Conservation (phyloP, 495 filamentous ascomycete species). For the Neurospora sp. region DNA sequence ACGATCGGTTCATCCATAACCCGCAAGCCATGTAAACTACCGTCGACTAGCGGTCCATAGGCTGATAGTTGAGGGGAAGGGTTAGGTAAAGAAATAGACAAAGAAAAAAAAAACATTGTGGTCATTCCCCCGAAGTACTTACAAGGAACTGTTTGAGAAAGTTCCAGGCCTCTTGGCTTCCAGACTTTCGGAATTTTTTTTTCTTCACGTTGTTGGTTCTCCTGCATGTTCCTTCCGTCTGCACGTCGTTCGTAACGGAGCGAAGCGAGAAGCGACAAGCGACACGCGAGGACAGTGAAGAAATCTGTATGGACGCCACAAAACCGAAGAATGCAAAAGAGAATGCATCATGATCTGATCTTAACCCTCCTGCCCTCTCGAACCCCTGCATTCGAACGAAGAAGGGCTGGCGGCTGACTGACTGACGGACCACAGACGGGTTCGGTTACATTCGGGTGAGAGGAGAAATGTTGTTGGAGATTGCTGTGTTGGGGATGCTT, state of each 20-base stretch:
- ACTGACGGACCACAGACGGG: not conserved
- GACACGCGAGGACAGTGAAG: not conserved
- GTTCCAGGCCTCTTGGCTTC: not conserved
- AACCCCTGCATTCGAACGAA: not conserved
- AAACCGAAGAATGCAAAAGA: not conserved
- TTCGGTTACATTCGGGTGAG: not conserved
- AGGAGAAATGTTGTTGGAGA: not conserved
- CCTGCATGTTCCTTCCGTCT: not conserved
- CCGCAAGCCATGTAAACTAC: not conserved
- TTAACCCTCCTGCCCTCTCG: too few relatives aligned
- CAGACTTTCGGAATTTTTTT: not conserved
- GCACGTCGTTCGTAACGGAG: not conserved
- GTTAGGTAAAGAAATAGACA: not conserved
- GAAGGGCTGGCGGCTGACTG: not conserved
- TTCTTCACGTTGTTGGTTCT: not conserved
- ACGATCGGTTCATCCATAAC: not conserved
- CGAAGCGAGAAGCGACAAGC: not conserved
- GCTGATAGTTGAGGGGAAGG: not conserved
- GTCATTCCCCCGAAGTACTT: not conserved
- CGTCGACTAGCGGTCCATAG: not conserved
- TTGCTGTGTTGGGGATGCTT: not conserved
- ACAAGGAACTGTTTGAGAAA: not conserved
- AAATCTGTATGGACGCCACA: not conserved
- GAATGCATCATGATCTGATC: not conserved
- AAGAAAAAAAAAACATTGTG: not conserved